Evolutionary conservation across 2,329 filamentous ascomycete genomes (phyloP).

Genomic region (Penicillium fuscoglaucum): DNA sequence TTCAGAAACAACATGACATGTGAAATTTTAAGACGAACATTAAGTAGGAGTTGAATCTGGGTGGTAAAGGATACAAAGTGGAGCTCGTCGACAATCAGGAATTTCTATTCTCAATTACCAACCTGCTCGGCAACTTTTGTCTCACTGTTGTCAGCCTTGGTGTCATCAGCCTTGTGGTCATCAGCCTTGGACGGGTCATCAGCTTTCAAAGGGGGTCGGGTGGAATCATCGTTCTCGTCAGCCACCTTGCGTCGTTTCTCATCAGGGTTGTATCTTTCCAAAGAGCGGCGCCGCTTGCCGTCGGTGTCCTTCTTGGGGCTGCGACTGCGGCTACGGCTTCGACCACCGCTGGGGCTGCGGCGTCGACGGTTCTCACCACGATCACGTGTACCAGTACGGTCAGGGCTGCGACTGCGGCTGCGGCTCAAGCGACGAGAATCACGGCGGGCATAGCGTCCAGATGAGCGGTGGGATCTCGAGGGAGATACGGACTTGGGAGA

Average conservation of each 20-base stretch:
- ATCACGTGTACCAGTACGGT: constrained; percentile 42
- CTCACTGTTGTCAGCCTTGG: constrained; percentile 19
- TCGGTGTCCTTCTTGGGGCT: constrained; percentile 32
- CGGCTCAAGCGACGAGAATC: constrained; percentile 35
- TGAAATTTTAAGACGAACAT: constrained; percentile 14
- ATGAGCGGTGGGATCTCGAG: constrained; percentile 40
- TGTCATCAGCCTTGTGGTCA: constrained; percentile 8
- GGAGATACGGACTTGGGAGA: constrained; percentile 41
- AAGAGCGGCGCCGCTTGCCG: constrained; percentile 45
- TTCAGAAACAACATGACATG: neutral
- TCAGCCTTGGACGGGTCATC: constrained; percentile 7
- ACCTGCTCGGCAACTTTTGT: constrained; percentile 34
- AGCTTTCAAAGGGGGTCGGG: constrained; percentile 2
- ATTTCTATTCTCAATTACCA: constrained; percentile 27
- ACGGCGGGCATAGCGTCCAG: constrained; percentile 40
- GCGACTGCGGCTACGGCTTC: constrained; percentile 35
- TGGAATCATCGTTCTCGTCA: constrained; percentile 37
- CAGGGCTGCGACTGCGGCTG: constrained; percentile 29
- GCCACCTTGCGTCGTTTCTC: constrained; percentile 45
- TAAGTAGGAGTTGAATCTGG: neutral
- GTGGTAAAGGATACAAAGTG: neutral
- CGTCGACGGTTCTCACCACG: constrained; percentile 8
- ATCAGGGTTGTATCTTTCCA: constrained; percentile 48
- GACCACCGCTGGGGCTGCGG: constrained; percentile 21
- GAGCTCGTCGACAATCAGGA: constrained; percentile 3